A percentile compares a stretch with the other conserved stretches of the same genome.
These are phyloP conservation scores for Stenocarpella maydis DNA, from an alignment of 2,329 filamentous ascomycete species.

Conservation along the genomic window DNA sequence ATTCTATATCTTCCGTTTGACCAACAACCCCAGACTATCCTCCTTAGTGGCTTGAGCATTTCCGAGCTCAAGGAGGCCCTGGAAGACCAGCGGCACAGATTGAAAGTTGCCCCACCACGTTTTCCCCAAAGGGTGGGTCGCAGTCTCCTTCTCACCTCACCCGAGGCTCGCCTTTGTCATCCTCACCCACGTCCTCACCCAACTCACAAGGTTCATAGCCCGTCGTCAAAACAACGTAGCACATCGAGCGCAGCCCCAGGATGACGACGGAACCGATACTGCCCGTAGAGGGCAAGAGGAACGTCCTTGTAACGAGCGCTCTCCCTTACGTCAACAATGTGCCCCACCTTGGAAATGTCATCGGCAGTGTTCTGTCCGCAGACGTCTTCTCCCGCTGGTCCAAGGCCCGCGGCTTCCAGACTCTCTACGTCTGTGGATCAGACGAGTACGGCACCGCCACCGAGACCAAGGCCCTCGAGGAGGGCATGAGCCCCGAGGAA, in stretches of 20 bases:
- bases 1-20: constrained; percentile 6
- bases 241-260: neutral
- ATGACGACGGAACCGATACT: constrained; percentile 56
- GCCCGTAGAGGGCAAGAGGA: constrained; percentile 78
- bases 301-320: constrained; percentile 91
- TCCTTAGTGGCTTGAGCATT: neutral
- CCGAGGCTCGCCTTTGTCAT: neutral
- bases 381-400: constrained; percentile 87
- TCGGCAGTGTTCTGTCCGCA: constrained; percentile 86
- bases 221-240: neutral
- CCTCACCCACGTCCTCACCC: neutral
- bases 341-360: constrained; percentile 88
- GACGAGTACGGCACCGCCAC: constrained; percentile 97
- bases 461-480: constrained; percentile 93
- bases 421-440: constrained; percentile 84
- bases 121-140: constrained; percentile 13
- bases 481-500: constrained; percentile 80
- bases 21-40: neutral
- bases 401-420: constrained; percentile 80
- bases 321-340: constrained; percentile 84
- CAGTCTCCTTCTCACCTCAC: neutral
- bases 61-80: neutral
- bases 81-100: neutral
- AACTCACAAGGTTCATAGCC: neutral
- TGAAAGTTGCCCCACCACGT: constrained; percentile 27